phyloP scores from a whole-genome alignment of 2,329 filamentous ascomycete genomes.

The Cordyceps pruinosa region DNA sequence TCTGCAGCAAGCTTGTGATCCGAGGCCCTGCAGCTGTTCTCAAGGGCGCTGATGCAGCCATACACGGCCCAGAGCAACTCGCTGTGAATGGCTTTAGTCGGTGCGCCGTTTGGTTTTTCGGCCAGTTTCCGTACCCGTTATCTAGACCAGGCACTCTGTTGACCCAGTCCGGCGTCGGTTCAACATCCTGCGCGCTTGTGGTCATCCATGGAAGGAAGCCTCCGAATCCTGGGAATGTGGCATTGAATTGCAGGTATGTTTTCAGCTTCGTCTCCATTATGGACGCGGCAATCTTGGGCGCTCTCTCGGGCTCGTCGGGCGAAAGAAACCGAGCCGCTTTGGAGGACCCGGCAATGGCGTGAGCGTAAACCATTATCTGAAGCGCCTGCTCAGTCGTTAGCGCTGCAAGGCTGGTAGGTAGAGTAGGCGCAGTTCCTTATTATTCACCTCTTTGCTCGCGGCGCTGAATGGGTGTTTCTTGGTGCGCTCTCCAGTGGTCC shows the following conservation, averaged over 20 bases:
- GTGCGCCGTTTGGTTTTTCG: neutral
- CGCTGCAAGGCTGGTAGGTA: neutral
- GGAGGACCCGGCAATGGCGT: conserved; percentile 30
- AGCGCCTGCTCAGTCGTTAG: conserved; percentile 23
- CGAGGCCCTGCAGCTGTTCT: conserved; percentile 20
- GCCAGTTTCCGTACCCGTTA: conserved; percentile 26
- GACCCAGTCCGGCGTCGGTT: conserved; percentile 30
- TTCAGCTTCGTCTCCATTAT: conserved; percentile 33
- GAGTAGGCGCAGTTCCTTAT: neutral
- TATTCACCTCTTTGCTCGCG: conserved; percentile 27
- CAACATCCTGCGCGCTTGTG: conserved; percentile 23
- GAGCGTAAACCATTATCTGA: conserved; percentile 37
- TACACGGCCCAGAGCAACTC: conserved; percentile 38
- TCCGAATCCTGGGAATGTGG: conserved; percentile 34
- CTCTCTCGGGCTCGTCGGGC: conserved; percentile 25
- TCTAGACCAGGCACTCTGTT: conserved; percentile 34
- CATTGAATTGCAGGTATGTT: conserved; percentile 33
- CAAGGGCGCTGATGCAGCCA: conserved; percentile 30
- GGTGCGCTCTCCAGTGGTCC: conserved; percentile 28
- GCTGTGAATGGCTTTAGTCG: conserved; percentile 15
- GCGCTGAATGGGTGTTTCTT: conserved; percentile 34
- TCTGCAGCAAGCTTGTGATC: conserved; percentile 24
- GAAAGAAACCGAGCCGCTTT: conserved; percentile 34
- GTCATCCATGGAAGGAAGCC: conserved; percentile 35
- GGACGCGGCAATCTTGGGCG: conserved; percentile 26